Evolutionary conservation across 208 protist genomes (phyloP), one percentile per base, ranked within the genome.

Genomic region (Acanthamoeba sp.): DNA sequence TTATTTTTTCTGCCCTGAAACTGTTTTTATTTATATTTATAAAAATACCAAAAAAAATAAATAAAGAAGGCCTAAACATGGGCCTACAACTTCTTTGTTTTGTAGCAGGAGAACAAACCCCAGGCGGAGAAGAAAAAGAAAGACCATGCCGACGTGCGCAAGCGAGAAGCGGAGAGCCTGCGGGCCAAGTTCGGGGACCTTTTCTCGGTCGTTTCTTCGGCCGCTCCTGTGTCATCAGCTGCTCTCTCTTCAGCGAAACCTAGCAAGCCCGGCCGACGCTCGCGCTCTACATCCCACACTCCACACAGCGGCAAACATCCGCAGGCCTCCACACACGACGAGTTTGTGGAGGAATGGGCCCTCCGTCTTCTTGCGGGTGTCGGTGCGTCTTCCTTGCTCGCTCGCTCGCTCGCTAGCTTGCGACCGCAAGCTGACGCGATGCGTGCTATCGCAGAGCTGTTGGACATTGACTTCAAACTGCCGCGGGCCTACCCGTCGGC

Each of bases 131-230:
- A 80, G 71, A 80, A 71, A 34, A 34, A 40, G 38, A 80, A 50
- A 48, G 36, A 80, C 36, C 3, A 29, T 3, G 71, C 36, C 7
- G 71, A 27, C 5, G 50, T 50, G 71, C 32, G 71, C 20, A 4
- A n/a, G 22, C 12, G 0, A 9, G 71, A 80, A 24, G 71, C 71
- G 9, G 71, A 1, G 18, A 48, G 36, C 32, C 40, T 80, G 38
- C 71, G 50, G 38, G 22, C 71, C 71, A 80, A 80, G 71, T 80
- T 80, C 71, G 34, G 36, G 10, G 71, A 80, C 36, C 71, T 27
- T 38, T 80, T 80, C 36, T 12, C 32, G 10, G 38, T n/a, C 1
- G 1, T 10, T 12, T 20, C 66, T 9, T 34, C n/a, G 0, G 66
- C 29, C 7, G 64, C 59, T 32, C 4, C 59, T 6, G 20, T 16